These are phyloP conservation scores for Barnettozyma wickerhamii DNA, from an alignment of 805 yeast species.

Conservation along the genomic window DNA sequence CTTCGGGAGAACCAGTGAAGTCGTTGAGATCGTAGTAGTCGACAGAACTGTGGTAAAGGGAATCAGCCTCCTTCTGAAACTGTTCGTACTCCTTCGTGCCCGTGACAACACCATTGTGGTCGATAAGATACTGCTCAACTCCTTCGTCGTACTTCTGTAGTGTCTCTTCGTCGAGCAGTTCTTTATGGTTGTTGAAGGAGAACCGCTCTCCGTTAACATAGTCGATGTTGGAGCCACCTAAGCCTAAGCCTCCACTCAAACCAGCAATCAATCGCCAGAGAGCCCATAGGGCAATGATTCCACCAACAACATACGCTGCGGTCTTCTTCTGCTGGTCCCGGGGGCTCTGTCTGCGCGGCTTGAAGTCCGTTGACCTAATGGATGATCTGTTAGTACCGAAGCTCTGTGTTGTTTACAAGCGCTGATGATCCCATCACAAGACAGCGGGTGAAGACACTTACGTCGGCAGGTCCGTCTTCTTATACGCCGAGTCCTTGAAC, in stretches of 20 bases:
- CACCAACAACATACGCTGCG: background rate
- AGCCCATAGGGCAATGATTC: too few relatives aligned
- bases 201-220: slow-evolving; percentile 2
- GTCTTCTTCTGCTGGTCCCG: background rate
- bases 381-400: too few relatives aligned
- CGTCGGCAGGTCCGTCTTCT: slow-evolving; percentile 47
- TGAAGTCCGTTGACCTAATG: too few relatives aligned
- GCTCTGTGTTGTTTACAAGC: slow-evolving; percentile 23
- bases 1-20: slow-evolving; percentile 49
- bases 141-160: slow-evolving; percentile 36
- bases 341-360: slow-evolving; percentile 17
- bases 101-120: slow-evolving; percentile 30
- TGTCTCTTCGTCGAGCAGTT: slow-evolving; percentile 27
- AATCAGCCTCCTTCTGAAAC: slow-evolving; percentile 30
- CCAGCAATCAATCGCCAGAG: too few relatives aligned
- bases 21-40: slow-evolving; percentile 59
- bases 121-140: slow-evolving; percentile 31
- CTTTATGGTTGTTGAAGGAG: slow-evolving; percentile 21
- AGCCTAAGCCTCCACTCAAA: background rate
- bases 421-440: too few relatives aligned
- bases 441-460: slow-evolving; percentile 19
- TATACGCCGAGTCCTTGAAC: slow-evolving; percentile 30
- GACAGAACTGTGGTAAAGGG: slow-evolving; percentile 42
- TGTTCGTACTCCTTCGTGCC: slow-evolving; percentile 23
- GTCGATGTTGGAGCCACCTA: slow-evolving; percentile 1